A percentile compares a stretch with the other conserved stretches of the same genome.
Evolutionary conservation across 257 asterid genomes (phyloP).

Genomic region (Solanum acaule): DNA sequence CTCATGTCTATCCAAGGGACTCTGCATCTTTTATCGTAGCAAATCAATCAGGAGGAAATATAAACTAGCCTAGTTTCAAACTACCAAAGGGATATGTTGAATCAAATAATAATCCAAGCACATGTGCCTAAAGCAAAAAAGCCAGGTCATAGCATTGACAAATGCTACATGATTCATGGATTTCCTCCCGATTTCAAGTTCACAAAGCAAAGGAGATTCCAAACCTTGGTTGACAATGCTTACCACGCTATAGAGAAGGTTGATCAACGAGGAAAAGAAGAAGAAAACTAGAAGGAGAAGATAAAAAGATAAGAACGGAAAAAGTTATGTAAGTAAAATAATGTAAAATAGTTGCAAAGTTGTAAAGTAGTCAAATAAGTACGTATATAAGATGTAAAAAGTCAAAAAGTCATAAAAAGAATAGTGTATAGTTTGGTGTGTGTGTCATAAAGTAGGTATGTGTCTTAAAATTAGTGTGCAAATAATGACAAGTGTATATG

Average conservation of each 20-base stretch:
- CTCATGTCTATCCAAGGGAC: not conserved
- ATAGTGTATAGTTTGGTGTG: too few species aligned
- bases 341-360: too few species aligned
- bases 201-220: not conserved
- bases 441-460: too few species aligned
- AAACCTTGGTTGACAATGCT: not conserved
- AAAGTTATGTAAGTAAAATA: too few species aligned
- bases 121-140: not conserved
- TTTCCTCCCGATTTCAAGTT: not conserved
- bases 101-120: not conserved
- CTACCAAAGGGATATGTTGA: not conserved
- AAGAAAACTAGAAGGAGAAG: too few species aligned
- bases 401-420: too few species aligned
- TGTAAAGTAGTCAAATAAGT: too few species aligned
- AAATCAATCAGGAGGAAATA: not conserved
- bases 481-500: too few species aligned
- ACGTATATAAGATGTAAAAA: too few species aligned
- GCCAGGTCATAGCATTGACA: not conserved
- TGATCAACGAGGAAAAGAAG: not conserved
- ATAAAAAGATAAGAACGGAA: too few species aligned
- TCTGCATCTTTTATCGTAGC: not conserved
- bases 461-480: too few species aligned
- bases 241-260: accelerated
- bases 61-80: not conserved
- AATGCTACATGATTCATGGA: not conserved